A percentile compares a stretch with the other conserved stretches of the same genome.
Evolutionary conservation across 345 rosid species (phyloP).

Genomic region (Eucalyptus virginea): DNA sequence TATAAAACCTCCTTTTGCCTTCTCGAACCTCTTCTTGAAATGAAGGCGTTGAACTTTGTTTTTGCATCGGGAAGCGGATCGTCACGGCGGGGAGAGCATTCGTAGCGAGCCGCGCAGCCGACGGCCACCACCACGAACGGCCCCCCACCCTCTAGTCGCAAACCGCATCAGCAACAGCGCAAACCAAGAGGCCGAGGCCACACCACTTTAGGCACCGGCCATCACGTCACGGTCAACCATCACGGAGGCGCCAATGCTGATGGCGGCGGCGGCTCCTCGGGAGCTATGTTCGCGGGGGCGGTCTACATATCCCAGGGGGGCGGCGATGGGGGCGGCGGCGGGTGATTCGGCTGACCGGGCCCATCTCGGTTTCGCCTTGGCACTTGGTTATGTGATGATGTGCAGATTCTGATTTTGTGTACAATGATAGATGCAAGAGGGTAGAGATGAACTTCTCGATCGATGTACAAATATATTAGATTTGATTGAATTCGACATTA

Average conservation of each 20-base stretch:
- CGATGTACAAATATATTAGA: background rate
- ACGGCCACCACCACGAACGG: background rate
- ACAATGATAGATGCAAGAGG: background rate
- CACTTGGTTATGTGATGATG: background rate
- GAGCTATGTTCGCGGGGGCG: background rate
- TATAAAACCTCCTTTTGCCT: background rate
- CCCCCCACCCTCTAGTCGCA: background rate
- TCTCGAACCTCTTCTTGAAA: background rate
- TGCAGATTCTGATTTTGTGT: background rate
- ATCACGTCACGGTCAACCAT: background rate
- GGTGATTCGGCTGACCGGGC: background rate
- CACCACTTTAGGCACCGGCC: background rate
- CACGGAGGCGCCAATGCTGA: background rate
- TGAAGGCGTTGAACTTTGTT: background rate
- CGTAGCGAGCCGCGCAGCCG: background rate
- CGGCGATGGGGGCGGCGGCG: background rate
- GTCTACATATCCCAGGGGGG: background rate
- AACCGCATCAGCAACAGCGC: background rate
- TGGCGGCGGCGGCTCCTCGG: background rate
- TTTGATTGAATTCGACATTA: background rate
- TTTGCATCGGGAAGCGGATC: background rate
- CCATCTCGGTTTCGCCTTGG: background rate
- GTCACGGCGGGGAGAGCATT: background rate
- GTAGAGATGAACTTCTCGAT: background rate
- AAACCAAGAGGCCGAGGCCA: background rate